Percentiles rank a stretch among this genome's conserved stretches.
phyloP scores from a whole-genome alignment of 495 filamentous ascomycete species.

The Xylaria venustula region DNA sequence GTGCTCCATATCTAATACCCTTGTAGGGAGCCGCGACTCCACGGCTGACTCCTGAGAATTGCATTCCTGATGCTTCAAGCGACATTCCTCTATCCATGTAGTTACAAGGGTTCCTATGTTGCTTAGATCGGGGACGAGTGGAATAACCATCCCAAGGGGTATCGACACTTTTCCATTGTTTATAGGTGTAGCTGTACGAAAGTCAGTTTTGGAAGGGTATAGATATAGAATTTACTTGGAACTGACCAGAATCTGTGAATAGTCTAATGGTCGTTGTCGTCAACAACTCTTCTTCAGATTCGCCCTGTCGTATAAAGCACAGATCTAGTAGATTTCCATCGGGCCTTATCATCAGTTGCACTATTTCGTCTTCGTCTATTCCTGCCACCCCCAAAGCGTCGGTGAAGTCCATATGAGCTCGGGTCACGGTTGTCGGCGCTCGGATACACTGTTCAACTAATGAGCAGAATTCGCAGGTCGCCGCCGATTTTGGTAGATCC shows the following conservation, averaged over 20 bases:
- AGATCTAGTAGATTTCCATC: neutral
- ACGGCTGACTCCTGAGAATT: neutral
- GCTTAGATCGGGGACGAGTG: neutral
- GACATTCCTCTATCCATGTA: neutral
- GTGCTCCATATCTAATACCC: neutral
- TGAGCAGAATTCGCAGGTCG: neutral
- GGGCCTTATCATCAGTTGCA: neutral
- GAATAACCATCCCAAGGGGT: neutral
- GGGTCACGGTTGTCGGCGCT: neutral
- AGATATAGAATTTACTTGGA: neutral
- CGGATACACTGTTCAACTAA: neutral
- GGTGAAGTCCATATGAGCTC: neutral
- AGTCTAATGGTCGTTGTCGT: slow-evolving; percentile 2
- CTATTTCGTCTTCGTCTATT: neutral
- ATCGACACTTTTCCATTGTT: neutral
- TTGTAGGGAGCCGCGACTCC: neutral
- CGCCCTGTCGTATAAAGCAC: neutral
- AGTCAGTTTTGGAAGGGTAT: neutral
- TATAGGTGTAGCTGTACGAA: neutral
- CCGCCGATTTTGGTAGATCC: neutral
- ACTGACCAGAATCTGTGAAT: neutral
- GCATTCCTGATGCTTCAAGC: neutral
- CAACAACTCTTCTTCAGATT: neutral
- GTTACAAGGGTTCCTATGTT: neutral
- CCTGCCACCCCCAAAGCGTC: neutral